Conservation (phyloP, 176 grass and related monocot species). For the Triticum turgidum region DNA sequence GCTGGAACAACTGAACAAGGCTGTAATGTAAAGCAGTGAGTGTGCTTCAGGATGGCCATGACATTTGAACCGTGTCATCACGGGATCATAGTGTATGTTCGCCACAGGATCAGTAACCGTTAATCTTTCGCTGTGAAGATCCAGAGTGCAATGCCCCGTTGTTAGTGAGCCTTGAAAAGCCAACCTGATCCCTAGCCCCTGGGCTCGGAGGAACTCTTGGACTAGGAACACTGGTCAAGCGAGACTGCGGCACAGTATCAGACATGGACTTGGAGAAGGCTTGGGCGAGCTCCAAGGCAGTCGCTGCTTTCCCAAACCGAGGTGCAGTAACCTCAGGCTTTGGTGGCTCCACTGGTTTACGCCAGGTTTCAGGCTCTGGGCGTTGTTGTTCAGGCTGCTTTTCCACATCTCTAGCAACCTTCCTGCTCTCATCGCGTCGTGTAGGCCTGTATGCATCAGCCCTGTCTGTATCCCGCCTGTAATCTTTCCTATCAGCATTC, state of each 20-base stretch:
- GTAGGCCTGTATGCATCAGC: conserved; percentile 50
- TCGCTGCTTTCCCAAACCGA: conserved; percentile 72
- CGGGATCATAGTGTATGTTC: conserved; percentile 18
- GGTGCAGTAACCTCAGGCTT: conserved; percentile 50
- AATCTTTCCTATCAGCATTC: conserved; percentile 64
- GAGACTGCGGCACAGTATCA: conserved; percentile 40
- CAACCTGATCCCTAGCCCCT: conserved; percentile 46
- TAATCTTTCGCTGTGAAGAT: conserved; percentile 73
- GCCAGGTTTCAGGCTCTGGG: conserved; percentile 80
- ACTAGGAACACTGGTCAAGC: conserved; percentile 41
- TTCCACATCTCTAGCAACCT: conserved; percentile 49
- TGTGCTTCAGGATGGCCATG: conserved; percentile 34
- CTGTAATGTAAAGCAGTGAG: conserved; percentile 25
- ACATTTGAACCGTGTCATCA: conserved; percentile 22
- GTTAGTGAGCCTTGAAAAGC: conserved; percentile 63
- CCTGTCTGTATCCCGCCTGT: conserved; percentile 38
- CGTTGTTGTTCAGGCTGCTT: conserved; percentile 59
- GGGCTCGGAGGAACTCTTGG: conserved; percentile 44
- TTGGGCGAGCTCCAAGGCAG: conserved; percentile 82
- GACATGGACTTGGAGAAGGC: conserved; percentile 87
- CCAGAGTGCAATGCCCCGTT: conserved; percentile 39
- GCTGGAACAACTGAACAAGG: conserved; percentile 26
- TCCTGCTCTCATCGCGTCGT: conserved; percentile 58
- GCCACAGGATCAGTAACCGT: conserved; percentile 70
- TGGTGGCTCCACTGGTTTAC: conserved; percentile 67